Base-by-base conservation (phyloP, 177 flowering plant genomes). In the Tripterygium wilfordii region DNA sequence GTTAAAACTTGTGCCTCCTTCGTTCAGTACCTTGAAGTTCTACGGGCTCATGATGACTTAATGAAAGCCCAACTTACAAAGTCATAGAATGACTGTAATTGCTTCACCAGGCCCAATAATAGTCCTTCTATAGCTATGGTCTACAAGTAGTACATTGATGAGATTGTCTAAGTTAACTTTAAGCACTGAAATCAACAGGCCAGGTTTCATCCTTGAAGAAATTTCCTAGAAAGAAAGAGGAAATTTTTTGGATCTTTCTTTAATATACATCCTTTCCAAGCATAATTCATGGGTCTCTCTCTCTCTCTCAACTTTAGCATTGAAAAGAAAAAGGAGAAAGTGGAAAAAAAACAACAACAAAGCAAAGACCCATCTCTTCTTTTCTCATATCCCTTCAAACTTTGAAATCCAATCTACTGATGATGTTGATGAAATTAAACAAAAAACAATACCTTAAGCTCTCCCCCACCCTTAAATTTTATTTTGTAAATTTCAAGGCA, bases 11-110 rank as follows among this genome's bases (percentile, higher is more conserved):
- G 99, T 66, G 95, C 99, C 18, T 90, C 97, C 36, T 94, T 87
- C 68, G 92, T 94, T 53, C 97, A 94, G 58, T 94, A 94, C 70
- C 81, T 94, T 66, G 99, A 94, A 69, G 96, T 90, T 37, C 65
- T 94, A 14, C 97, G 68, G 97, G 99, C 24, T 71, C 95, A 94
- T 75, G 99, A 97, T 43, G 97, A 89, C 62, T n/a, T n/a, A n/a
- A n/a, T n/a, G n/a, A n/a, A n/a, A n/a, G n/a, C n/a, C n/a, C n/a
- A n/a, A n/a, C n/a, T n/a, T n/a, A n/a, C n/a, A n/a, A n/a, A n/a
- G n/a, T n/a, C n/a, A n/a, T n/a, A n/a, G n/a, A n/a, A n/a, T n/a
- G n/a, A n/a, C n/a, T n/a, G n/a, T n/a, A n/a, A n/a, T n/a, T n/a
- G n/a, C n/a, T n/a, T n/a, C n/a, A n/a, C n/a, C n/a, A n/a, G n/a